Evolutionary conservation across 139 green algal genomes (phyloP).

Genomic region (Astrephomene gubernaculifera): DNA sequence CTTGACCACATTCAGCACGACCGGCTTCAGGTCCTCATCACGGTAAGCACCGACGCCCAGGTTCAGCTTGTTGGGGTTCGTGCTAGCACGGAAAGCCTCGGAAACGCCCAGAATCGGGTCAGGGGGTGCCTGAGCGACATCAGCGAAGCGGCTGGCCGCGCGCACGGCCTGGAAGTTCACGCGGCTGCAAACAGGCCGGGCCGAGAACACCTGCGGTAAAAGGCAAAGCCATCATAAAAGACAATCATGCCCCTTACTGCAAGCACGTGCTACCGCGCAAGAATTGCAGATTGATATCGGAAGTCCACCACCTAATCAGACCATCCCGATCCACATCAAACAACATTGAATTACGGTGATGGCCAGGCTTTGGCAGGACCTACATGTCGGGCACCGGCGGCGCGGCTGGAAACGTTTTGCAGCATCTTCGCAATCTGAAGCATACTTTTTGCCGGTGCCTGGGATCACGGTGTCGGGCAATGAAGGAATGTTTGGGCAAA

Average conservation of each 20-base stretch:
- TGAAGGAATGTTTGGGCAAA: too few species aligned
- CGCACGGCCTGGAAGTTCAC: not conserved
- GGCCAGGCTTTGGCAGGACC: too few species aligned
- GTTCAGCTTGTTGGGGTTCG: slow-evolving; percentile 91
- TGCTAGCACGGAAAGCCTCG: slow-evolving; percentile 92
- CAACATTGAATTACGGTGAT: too few species aligned
- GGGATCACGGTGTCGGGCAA: too few species aligned
- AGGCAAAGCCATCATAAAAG: too few species aligned
- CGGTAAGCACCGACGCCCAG: slow-evolving; percentile 89
- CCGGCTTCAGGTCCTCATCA: slow-evolving; percentile 93
- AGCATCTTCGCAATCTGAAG: too few species aligned
- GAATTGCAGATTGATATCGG: too few species aligned
- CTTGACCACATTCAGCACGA: slow-evolving; percentile 93
- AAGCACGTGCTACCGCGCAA: too few species aligned
- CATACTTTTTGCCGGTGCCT: too few species aligned
- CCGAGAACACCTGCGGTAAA: not conserved
- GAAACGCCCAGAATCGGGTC: slow-evolving; percentile 96
- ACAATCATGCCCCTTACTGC: too few species aligned
- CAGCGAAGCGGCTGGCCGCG: slow-evolving; percentile 24
- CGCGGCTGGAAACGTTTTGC: not conserved
- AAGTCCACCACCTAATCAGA: too few species aligned
- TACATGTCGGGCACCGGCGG: not conserved
- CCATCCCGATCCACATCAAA: too few species aligned
- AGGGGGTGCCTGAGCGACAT: slow-evolving; percentile 31
- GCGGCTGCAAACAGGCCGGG: not conserved